These are phyloP conservation scores for Ceratocystis albifundus DNA, from an alignment of 2,329 filamentous ascomycete species.

Conservation along the genomic window DNA sequence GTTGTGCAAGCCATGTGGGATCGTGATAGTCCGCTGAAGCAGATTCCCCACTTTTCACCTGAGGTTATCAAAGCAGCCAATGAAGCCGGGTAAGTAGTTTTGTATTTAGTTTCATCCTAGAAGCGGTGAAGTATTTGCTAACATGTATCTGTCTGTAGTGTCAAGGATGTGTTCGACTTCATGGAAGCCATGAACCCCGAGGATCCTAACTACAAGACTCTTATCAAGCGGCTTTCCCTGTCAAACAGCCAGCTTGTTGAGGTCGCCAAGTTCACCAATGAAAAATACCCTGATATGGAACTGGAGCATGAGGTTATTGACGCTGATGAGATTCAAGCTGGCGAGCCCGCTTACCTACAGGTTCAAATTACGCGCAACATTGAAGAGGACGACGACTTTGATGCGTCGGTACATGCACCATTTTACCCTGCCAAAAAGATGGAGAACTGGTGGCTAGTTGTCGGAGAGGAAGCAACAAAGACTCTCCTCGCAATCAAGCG, in stretches of 20 bases:
- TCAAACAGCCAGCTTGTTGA: conserved; percentile 72
- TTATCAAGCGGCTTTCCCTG: conserved; percentile 68
- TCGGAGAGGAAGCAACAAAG: conserved; percentile 83
- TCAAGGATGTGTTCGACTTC: conserved; percentile 94
- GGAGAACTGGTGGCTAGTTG: conserved; percentile 98
- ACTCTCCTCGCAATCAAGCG: conserved; percentile 87
- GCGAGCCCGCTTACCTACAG: conserved; percentile 69
- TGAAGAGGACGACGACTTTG: conserved; percentile 55
- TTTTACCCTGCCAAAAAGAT: conserved; percentile 88
- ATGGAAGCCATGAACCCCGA: conserved; percentile 98
- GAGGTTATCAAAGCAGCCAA: conserved; percentile 74
- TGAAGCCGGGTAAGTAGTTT: conserved; percentile 54
- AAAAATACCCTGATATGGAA: conserved; percentile 90
- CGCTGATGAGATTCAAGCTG: conserved; percentile 64
- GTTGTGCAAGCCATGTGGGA: conserved; percentile 99
- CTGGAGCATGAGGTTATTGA: conserved; percentile 81
- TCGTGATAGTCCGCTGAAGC: conserved; percentile 88
- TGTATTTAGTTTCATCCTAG: neutral
- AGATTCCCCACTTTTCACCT: conserved; percentile 87
- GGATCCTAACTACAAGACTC: conserved; percentile 64
- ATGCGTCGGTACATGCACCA: conserved; percentile 80
- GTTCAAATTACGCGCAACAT: conserved; percentile 77
- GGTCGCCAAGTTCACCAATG: conserved; percentile 90
- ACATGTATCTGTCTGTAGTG: conserved; percentile 36
- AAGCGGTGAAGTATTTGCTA: conserved; percentile 27